Conservation (phyloP, 192 early-diverging fungal genomes). For the Oehlia diaphana region DNA sequence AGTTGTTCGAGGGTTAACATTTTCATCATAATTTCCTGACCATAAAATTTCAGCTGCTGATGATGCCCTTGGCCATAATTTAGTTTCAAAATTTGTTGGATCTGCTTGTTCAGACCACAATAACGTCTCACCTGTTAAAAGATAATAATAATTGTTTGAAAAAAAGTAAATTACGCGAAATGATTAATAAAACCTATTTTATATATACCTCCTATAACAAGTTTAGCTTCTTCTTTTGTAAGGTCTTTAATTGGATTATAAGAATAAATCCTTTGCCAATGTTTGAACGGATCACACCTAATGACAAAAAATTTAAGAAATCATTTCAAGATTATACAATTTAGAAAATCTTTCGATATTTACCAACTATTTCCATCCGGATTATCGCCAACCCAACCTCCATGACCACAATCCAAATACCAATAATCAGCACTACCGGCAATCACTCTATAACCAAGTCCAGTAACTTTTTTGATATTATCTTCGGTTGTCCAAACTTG, state of each 20-base stretch:
- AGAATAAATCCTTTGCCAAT: constrained; percentile 74
- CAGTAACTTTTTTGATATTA: constrained; percentile 58
- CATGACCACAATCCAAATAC: constrained; percentile 82
- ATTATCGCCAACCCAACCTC: constrained; percentile 60
- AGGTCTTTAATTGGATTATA: constrained; percentile 65
- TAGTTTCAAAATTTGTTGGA: constrained; percentile 58
- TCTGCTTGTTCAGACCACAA: constrained; percentile 78
- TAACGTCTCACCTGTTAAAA: constrained; percentile 54
- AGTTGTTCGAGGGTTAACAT: constrained; percentile 52
- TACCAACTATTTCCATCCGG: constrained; percentile 37
- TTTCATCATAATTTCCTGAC: constrained; percentile 59
- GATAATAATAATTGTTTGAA: background rate
- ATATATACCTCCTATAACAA: constrained; percentile 57
- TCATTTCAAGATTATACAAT: background rate
- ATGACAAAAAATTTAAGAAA: background rate
- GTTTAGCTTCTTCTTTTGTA: constrained; percentile 47
- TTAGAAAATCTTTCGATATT: background rate
- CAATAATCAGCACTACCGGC: constrained; percentile 63
- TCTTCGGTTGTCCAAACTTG: constrained; percentile 70
- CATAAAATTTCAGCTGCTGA: constrained; percentile 72
- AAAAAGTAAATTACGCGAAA: too few species aligned
- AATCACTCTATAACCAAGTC: constrained; percentile 67
- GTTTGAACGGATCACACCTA: constrained; percentile 71
- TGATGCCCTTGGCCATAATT: constrained; percentile 72
- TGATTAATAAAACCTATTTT: background rate